Evolutionary conservation across 2,329 filamentous ascomycete species (phyloP).

Genomic region (Esteya vermicola): DNA sequence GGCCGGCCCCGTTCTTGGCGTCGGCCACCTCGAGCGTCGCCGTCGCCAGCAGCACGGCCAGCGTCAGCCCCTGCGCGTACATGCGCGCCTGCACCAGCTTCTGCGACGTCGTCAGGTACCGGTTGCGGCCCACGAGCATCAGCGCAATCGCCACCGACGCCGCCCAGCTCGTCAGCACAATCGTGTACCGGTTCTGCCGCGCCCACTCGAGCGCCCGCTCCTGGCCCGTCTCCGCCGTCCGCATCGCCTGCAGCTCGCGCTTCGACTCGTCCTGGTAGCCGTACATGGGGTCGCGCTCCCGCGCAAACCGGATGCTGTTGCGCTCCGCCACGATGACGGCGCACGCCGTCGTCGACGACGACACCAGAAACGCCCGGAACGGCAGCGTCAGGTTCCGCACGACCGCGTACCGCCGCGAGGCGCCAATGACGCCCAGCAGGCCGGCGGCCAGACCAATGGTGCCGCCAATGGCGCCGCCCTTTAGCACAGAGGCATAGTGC

Average conservation of each 20-base stretch:
- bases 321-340: slow-evolving; percentile 85
- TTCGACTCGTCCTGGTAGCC: slow-evolving; percentile 51
- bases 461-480: slow-evolving; percentile 65
- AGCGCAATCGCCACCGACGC: slow-evolving; percentile 65
- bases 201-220: slow-evolving; percentile 60
- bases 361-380: slow-evolving; percentile 81
- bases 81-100: slow-evolving; percentile 92
- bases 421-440: slow-evolving; percentile 50
- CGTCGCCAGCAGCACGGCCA: slow-evolving; percentile 69
- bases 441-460: slow-evolving; percentile 53
- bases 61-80: slow-evolving; percentile 79
- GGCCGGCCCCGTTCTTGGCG: slow-evolving; percentile 57
- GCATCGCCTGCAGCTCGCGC: slow-evolving; percentile 38
- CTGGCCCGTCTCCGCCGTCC: slow-evolving; percentile 38
- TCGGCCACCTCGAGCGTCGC: slow-evolving; percentile 73
- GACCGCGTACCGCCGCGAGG: slow-evolving; percentile 56
- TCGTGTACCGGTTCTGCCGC: slow-evolving; percentile 67
- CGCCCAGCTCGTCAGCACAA: slow-evolving; percentile 72
- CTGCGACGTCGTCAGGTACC: slow-evolving; percentile 59
- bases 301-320: slow-evolving; percentile 49
- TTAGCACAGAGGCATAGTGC: slow-evolving; percentile 71
- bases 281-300: slow-evolving; percentile 50
- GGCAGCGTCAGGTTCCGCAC: slow-evolving; percentile 76
- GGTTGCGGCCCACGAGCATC: slow-evolving; percentile 62
- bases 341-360: slow-evolving; percentile 67